A percentile compares a stretch with the other conserved stretches of the same genome.
phyloP scores from a whole-genome alignment of 2,329 filamentous ascomycete genomes.

The Beauveria scarabaeidicola region DNA sequence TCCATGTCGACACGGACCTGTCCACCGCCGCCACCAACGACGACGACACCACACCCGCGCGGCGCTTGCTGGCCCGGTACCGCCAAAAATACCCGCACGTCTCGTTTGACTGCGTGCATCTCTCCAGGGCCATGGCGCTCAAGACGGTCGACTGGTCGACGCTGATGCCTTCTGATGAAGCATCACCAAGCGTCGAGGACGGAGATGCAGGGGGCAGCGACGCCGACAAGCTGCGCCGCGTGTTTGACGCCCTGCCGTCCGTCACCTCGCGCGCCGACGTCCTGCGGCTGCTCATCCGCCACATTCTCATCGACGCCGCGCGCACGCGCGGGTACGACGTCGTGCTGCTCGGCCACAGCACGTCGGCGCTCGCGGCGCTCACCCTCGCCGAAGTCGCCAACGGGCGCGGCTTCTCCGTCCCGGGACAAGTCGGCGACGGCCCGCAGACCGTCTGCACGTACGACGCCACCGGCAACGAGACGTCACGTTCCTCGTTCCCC shows the following conservation, averaged over 20 bases:
- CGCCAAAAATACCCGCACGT: conserved; percentile 57
- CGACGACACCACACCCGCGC: conserved; percentile 23
- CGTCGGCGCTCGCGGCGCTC: conserved; percentile 78
- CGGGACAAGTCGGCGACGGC: conserved; percentile 76
- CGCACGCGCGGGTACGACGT: conserved; percentile 53
- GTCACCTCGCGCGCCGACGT: conserved; percentile 71
- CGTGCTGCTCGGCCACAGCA: conserved; percentile 77
- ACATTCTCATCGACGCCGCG: conserved; percentile 61
- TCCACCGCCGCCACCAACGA: conserved; percentile 9
- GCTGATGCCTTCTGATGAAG: conserved; percentile 22
- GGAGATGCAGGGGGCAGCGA: conserved; percentile 19
- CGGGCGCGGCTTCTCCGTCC: conserved; percentile 74
- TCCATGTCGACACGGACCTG: conserved; percentile 43
- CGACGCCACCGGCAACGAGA: conserved; percentile 18
- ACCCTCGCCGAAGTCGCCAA: conserved; percentile 84
- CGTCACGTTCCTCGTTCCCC: conserved; percentile 22
- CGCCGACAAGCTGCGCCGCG: conserved; percentile 37
- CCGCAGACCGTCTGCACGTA: conserved; percentile 30
- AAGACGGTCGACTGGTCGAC: conserved; percentile 45
- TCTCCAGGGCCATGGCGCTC: conserved; percentile 53
- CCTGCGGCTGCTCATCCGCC: conserved; percentile 58
- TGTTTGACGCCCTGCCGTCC: conserved; percentile 58
- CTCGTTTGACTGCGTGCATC: conserved; percentile 50
- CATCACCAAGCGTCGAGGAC: conserved; percentile 19
- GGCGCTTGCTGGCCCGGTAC: conserved; percentile 42